phyloP scores from a whole-genome alignment of 2,329 filamentous ascomycete species.

The Juglanconis juglandina region DNA sequence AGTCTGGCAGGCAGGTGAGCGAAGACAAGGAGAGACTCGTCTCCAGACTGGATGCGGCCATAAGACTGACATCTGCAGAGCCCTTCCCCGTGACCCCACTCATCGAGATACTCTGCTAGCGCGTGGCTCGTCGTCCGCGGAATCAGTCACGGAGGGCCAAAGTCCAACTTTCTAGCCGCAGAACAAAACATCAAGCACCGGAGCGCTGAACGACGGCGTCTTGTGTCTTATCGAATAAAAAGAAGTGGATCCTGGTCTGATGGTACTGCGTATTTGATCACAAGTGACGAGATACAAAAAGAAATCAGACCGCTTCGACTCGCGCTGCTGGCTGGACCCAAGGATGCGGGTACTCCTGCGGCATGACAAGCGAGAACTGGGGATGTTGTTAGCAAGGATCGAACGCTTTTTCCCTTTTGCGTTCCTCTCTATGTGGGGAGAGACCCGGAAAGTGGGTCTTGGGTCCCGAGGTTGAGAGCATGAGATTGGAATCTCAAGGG shows the following conservation, averaged over 20 bases:
- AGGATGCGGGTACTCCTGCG: slow-evolving; percentile 5
- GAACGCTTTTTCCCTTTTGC: neutral
- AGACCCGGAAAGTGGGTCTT: neutral
- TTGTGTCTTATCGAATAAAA: no score
- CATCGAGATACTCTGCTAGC: no score
- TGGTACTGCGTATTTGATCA: no score
- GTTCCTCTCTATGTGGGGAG: neutral
- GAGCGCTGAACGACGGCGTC: no score
- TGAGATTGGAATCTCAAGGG: neutral
- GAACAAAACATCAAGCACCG: no score
- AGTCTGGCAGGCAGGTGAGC: neutral
- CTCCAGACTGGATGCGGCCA: neutral
- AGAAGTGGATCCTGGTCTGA: no score
- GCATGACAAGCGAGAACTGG: neutral
- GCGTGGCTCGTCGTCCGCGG: no score
- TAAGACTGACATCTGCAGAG: neutral
- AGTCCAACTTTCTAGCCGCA: no score
- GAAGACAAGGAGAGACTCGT: neutral
- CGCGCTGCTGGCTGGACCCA: neutral
- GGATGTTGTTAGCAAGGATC: neutral
- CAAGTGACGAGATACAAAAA: no score
- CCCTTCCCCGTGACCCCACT: neutral
- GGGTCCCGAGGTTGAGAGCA: neutral
- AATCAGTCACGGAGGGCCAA: neutral
- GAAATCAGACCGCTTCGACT: neutral